These are phyloP conservation scores for Neurospora sp. DNA, from an alignment of 495 filamentous ascomycete genomes.

Conservation along the genomic window DNA sequence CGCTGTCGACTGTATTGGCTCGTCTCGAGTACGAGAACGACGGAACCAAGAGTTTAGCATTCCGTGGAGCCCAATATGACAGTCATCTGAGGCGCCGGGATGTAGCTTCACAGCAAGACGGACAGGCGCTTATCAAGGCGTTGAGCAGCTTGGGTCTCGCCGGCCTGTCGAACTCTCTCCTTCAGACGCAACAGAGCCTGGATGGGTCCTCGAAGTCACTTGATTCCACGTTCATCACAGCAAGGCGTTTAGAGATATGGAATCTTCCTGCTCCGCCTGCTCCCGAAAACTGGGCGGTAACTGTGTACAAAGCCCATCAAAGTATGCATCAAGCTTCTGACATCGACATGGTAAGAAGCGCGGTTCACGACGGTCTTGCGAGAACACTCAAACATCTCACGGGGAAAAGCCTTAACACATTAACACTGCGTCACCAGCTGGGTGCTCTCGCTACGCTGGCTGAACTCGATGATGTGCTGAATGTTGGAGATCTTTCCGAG, in stretches of 20 bases:
- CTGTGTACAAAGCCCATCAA: constrained; percentile 72
- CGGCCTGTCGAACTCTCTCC: constrained; percentile 61
- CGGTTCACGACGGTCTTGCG: constrained; percentile 55
- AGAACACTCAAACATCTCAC: constrained; percentile 50
- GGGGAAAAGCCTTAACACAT: constrained; percentile 44
- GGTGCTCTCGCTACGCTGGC: constrained; percentile 66
- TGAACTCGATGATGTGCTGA: constrained; percentile 70
- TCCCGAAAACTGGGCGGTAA: constrained; percentile 50
- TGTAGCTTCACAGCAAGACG: constrained; percentile 30
- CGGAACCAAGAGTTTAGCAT: constrained; percentile 78
- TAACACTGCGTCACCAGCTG: constrained; percentile 52
- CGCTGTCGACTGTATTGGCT: constrained; percentile 63
- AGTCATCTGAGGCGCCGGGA: constrained; percentile 56
- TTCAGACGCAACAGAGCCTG: constrained; percentile 50
- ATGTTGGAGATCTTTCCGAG: constrained; percentile 44
- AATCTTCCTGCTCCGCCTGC: constrained; percentile 66
- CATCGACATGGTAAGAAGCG: constrained; percentile 33
- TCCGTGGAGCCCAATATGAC: constrained; percentile 86
- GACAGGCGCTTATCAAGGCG: constrained; percentile 47
- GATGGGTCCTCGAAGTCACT: constrained; percentile 45
- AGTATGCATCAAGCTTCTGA: constrained; percentile 59
- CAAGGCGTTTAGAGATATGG: constrained; percentile 84
- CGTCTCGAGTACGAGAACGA: constrained; percentile 86
- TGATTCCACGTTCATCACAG: constrained; percentile 68
- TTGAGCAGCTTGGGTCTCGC: constrained; percentile 58